phyloP scores from a whole-genome alignment of 768 basidiomycete species.

The Leccinum fibrillosum region DNA sequence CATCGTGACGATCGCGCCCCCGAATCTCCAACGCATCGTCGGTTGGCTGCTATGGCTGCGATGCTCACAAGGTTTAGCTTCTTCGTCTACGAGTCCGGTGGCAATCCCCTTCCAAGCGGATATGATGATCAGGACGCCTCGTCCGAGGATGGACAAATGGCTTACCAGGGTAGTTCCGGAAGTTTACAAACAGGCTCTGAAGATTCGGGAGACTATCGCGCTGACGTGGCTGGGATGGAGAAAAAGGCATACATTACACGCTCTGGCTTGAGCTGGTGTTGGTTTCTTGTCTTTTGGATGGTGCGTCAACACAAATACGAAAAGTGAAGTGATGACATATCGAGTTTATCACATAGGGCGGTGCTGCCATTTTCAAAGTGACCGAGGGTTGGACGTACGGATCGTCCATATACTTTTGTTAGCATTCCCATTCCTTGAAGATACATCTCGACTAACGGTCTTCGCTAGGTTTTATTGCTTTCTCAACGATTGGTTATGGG shows the following conservation, averaged over 20 bases:
- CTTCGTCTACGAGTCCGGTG: conserved; percentile 32
- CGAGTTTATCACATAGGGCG: too few relatives aligned
- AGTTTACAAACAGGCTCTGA: conserved; percentile 7
- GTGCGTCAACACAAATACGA: conserved; percentile 35
- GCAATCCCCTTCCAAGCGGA: conserved; percentile 1
- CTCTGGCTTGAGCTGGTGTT: conserved; percentile 49
- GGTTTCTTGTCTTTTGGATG: conserved; percentile 80
- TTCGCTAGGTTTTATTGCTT: too few relatives aligned
- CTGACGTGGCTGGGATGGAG: conserved; percentile 37
- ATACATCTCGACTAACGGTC: too few relatives aligned
- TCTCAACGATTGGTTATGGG: too few relatives aligned
- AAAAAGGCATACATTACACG: conserved; percentile 55
- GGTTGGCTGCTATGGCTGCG: conserved; percentile 54
- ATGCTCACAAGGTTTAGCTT: conserved; percentile 53
- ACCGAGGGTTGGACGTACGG: too few relatives aligned
- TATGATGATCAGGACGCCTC: not conserved
- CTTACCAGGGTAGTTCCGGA: conserved; percentile 2
- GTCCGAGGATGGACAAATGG: not conserved
- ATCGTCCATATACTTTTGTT: too few relatives aligned
- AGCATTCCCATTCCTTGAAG: too few relatives aligned
- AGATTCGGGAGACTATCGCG: conserved; percentile 16
- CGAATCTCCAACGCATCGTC: conserved; percentile 49
- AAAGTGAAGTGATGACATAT: not conserved
- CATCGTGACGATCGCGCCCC: conserved; percentile 5
- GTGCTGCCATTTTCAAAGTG: too few relatives aligned